Base-by-base conservation (phyloP, 2,329 filamentous ascomycete genomes). In the Lecanoromycetidae sp. region DNA sequence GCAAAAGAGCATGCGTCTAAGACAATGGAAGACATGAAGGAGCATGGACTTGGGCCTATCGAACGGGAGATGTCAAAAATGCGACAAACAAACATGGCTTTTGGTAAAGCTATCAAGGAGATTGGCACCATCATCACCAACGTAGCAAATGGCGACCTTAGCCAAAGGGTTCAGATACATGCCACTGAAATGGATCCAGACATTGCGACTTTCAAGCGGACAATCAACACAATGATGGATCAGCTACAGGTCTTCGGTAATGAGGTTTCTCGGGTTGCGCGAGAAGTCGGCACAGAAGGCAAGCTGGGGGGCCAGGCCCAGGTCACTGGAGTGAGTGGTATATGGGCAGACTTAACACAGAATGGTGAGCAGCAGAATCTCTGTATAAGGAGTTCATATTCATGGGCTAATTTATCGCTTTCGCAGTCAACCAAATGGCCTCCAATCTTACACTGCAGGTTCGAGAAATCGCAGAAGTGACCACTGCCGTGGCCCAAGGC, bases 221-320 rank as follows among this genome's bases (percentile, higher is more conserved):
- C 90, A 52, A 96, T 96, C 70, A 96, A 96, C 64, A 93, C 85
- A 56, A 96, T 96, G 90, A 94, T 96, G 79, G 90, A 96, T 62
- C 90, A 95, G 66, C 75, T 96, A 50, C 88, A 95, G 63, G 85
- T 93, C 51, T 96, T 96, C 65, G 90, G 90, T 55, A 93, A 86
- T 65, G 88, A 96, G 69, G 90, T 96, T 59, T 95, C 90, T 27
- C 83, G 87, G 56, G 81, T 96, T 56, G 90, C 90, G 44, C 84
- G 87, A 63, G 90, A 96, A 66, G 90, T 96, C 70, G 90, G 90
- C 57, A 96, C 90, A 10, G 88, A 96, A 65, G 90, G 90, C 60
- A 82, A 91, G 53, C 79, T 96, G 34, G 90, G 90, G 58, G 90
- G 90, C 35, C 90, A 96, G 64, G 90, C 90, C 50, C 83, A 87